Evolutionary conservation across 176 grass and related monocot genomes (phyloP).

Genomic region (Aegilops tauschii): DNA sequence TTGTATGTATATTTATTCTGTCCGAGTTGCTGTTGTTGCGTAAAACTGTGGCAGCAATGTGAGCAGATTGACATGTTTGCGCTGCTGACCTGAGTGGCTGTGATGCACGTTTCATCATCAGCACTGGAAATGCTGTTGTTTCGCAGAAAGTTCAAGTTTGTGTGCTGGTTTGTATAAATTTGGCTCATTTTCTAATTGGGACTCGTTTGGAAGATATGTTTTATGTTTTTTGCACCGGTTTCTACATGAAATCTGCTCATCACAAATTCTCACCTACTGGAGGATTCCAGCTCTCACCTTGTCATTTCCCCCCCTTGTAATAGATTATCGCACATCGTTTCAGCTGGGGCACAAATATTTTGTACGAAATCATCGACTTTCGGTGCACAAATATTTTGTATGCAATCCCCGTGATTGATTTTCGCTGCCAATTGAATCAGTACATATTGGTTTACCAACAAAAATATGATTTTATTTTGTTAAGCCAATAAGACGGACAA

Average conservation of each 20-base stretch:
- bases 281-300: not conserved
- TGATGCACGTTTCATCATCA: not conserved
- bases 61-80: not conserved
- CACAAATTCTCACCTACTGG: not conserved
- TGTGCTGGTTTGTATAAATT: not conserved
- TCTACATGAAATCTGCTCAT: not conserved
- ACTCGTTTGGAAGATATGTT: not conserved
- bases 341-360: too few relatives aligned
- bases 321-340: too few relatives aligned
- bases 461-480: too few relatives aligned
- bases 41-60: not conserved
- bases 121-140: not conserved
- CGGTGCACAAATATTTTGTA: too few relatives aligned
- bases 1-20: slow-evolving; percentile 19
- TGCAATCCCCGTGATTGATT: too few relatives aligned
- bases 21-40: not conserved
- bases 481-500: too few relatives aligned
- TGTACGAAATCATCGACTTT: too few relatives aligned
- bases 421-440: too few relatives aligned
- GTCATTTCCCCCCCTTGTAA: not conserved
- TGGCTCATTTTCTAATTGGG: not conserved
- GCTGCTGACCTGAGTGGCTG: not conserved
- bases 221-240: not conserved
- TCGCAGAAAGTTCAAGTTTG: not conserved
- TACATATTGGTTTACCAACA: too few relatives aligned